phyloP scores from a whole-genome alignment of 208 protist species.

The Leishmania braziliensis region DNA sequence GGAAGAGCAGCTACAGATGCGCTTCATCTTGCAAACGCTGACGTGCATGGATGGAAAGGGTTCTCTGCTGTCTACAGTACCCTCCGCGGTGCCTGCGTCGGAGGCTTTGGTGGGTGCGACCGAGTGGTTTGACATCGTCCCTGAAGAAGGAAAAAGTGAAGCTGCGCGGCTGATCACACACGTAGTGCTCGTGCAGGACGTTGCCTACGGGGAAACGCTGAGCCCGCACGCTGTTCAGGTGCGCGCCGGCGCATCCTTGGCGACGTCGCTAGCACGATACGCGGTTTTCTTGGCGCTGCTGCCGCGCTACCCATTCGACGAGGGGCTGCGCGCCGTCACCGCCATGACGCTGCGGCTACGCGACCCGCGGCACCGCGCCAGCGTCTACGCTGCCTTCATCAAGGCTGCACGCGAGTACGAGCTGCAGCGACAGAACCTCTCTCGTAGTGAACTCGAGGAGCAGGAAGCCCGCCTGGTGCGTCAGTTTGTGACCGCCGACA shows the following conservation, averaged over 20 bases:
- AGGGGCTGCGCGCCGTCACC: constrained; percentile 48
- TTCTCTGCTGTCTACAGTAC: background rate
- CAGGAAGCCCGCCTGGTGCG: constrained; percentile 69
- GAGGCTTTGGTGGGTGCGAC: background rate
- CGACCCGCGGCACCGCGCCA: constrained; percentile 49
- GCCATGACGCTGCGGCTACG: constrained; percentile 62
- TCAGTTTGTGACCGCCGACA: constrained; percentile 57
- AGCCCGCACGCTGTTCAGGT: constrained; percentile 57
- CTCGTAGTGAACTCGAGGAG: constrained; percentile 52
- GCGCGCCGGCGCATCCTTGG: constrained; percentile 45
- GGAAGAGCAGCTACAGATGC: constrained; percentile 79
- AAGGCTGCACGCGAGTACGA: constrained; percentile 54
- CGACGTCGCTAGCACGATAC: constrained; percentile 46
- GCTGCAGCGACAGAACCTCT: constrained; percentile 40
- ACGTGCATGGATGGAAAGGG: constrained; percentile 25
- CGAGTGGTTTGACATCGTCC: constrained; percentile 54
- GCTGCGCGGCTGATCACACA: constrained; percentile 64
- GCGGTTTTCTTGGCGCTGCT: constrained; percentile 56
- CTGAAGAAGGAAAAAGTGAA: constrained; percentile 40
- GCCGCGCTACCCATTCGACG: constrained; percentile 47
- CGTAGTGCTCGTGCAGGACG: constrained; percentile 59
- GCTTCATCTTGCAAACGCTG: constrained; percentile 74
- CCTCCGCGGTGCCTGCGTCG: background rate
- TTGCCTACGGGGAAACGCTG: constrained; percentile 65
- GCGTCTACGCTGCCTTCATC: constrained; percentile 73